Evolutionary conservation across 2,329 filamentous ascomycete species (phyloP).

Genomic region (Herpotrichia juniperi): DNA sequence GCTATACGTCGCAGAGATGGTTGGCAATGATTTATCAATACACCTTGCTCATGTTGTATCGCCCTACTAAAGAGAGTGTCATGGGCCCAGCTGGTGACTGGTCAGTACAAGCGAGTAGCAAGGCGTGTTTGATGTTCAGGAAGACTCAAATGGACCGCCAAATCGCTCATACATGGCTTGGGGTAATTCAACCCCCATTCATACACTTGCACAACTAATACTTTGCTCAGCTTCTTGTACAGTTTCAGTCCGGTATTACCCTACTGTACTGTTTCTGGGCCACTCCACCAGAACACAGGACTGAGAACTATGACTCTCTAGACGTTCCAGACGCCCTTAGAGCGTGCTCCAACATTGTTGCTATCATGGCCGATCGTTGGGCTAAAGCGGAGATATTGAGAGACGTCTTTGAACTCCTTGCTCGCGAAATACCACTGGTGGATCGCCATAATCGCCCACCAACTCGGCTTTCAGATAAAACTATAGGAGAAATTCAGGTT

Average conservation of each 20-base stretch:
- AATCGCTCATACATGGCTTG: conserved; percentile 26
- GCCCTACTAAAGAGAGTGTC: conserved; percentile 21
- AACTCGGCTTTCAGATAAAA: conserved; percentile 17
- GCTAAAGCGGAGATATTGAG: conserved; percentile 41
- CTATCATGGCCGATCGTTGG: conserved; percentile 46
- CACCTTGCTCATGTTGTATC: conserved; percentile 22
- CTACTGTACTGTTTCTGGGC: conserved; percentile 47
- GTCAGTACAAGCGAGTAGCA: conserved; percentile 25
- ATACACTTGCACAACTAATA: conserved; percentile 4
- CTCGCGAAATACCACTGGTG: conserved; percentile 24
- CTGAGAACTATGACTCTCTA: conserved; percentile 29
- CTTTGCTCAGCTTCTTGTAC: conserved; percentile 16
- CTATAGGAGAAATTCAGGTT: conserved; percentile 10
- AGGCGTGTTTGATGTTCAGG: conserved; percentile 25
- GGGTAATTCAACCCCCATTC: conserved; percentile 12
- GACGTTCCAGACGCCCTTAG: conserved; percentile 42
- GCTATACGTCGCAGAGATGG: conserved; percentile 26
- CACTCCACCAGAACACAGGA: conserved; percentile 36
- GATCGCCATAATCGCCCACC: conserved; percentile 21
- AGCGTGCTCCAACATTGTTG: conserved; percentile 44
- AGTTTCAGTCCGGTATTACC: conserved; percentile 44
- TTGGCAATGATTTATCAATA: conserved; percentile 28
- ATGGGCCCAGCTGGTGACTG: conserved; percentile 23
- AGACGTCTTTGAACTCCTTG: conserved; percentile 44
- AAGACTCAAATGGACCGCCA: conserved; percentile 26